A percentile compares a stretch with the other conserved stretches of the same genome.
phyloP scores from a whole-genome alignment of 129 eudicot genomes.

The Pseudognaphalium luteoalbum region DNA sequence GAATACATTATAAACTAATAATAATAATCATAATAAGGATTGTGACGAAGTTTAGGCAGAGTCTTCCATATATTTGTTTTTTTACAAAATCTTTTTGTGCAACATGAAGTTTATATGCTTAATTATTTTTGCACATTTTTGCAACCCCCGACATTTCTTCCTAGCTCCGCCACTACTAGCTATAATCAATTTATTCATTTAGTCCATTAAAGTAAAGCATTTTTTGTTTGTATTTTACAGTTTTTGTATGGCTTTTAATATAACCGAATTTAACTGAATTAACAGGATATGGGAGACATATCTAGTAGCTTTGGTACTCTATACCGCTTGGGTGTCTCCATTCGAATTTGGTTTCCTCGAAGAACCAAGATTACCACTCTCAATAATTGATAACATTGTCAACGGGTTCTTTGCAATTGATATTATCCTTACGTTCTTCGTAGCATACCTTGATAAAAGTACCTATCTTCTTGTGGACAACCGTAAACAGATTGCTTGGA shows the following conservation, averaged over 20 bases:
- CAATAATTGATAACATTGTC: conserved; percentile 44
- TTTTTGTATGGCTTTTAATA: background rate
- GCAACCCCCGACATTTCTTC: no score
- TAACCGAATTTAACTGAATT: background rate
- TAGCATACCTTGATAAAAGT: conserved; percentile 46
- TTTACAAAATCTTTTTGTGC: no score
- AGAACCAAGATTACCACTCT: conserved; percentile 36
- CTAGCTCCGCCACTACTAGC: no score
- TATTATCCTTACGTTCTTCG: conserved; percentile 52
- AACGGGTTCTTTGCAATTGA: conserved; percentile 46
- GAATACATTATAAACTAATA: no score
- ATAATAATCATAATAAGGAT: no score
- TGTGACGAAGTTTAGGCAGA: no score
- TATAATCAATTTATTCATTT: background rate
- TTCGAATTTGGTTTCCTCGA: conserved; percentile 58
- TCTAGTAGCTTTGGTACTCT: conserved; percentile 52
- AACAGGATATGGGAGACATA: conserved; percentile 49
- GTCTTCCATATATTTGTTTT: no score
- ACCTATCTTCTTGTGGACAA: conserved; percentile 50
- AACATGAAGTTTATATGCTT: no score
- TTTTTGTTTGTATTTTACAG: background rate
- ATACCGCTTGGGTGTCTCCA: conserved; percentile 63
- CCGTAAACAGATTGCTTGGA: conserved; percentile 56
- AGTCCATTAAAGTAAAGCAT: background rate
- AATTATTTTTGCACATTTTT: no score